These are phyloP conservation scores for Boletus rex-veris DNA, from an alignment of 768 basidiomycete species.

Conservation along the genomic window DNA sequence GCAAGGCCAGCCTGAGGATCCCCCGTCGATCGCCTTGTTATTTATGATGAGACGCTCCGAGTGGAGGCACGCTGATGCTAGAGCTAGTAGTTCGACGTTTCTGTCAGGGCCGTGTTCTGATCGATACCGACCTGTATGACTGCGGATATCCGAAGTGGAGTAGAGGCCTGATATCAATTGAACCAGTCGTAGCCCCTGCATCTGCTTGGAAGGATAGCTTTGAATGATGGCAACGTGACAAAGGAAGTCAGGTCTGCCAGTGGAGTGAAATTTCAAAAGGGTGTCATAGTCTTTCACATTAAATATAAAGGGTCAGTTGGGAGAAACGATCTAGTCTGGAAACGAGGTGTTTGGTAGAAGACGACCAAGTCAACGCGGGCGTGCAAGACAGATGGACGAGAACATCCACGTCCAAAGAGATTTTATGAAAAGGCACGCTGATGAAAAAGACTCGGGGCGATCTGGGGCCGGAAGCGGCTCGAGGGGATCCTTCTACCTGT, in stretches of 20 bases:
- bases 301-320: neutral
- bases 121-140: neutral
- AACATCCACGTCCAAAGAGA: neutral
- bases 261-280: neutral
- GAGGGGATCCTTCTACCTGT: no score
- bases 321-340: neutral
- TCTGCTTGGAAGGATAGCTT: neutral
- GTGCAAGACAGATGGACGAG: neutral
- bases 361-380: neutral
- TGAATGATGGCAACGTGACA: neutral
- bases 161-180: neutral
- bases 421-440: neutral
- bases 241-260: neutral
- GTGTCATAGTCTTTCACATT: no score
- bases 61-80: neutral
- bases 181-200: neutral
- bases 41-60: neutral
- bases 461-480: neutral
- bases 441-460: neutral
- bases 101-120: neutral
- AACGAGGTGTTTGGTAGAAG: neutral
- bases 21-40: no score
- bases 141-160: neutral
- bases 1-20: neutral
- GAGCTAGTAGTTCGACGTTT: neutral